Evolutionary conservation across 2,329 filamentous ascomycete species (phyloP).

Genomic region (Dactylellina leptospora): DNA sequence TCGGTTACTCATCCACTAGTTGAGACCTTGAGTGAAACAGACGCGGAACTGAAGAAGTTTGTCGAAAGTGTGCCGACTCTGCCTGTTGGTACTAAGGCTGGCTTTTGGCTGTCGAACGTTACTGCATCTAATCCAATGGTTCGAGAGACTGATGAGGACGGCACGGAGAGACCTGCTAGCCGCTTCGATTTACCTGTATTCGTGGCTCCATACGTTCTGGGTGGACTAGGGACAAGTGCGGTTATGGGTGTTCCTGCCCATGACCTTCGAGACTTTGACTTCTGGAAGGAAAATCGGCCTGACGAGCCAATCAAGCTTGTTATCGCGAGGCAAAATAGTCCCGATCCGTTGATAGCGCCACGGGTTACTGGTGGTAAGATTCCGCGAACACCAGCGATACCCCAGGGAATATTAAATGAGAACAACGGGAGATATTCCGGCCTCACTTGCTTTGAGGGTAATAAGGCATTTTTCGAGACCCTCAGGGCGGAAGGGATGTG

Average conservation of each 20-base stretch:
- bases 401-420: constrained; percentile 73
- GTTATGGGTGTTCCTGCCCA: constrained; percentile 93
- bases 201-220: constrained; percentile 83
- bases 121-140: constrained; percentile 44
- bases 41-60: constrained; percentile 73
- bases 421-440: constrained; percentile 73
- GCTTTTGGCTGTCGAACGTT: constrained; percentile 54
- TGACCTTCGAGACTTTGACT: constrained; percentile 78
- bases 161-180: constrained; percentile 59
- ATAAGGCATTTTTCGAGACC: constrained; percentile 28
- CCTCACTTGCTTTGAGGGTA: constrained; percentile 70
- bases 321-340: constrained; percentile 60
- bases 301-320: constrained; percentile 70
- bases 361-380: constrained; percentile 61
- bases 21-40: constrained; percentile 67
- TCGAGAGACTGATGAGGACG: constrained; percentile 30
- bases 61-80: constrained; percentile 67
- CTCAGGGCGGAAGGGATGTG: constrained; percentile 53
- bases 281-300: constrained; percentile 77
- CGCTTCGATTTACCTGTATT: constrained; percentile 74
- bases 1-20: constrained; percentile 78
- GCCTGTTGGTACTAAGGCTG: constrained; percentile 65
- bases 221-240: constrained; percentile 84
- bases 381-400: constrained; percentile 60
- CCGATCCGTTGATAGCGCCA: constrained; percentile 57